Conservation (phyloP, 2,329 filamentous ascomycete species). For the Huntiella abstrusa region DNA sequence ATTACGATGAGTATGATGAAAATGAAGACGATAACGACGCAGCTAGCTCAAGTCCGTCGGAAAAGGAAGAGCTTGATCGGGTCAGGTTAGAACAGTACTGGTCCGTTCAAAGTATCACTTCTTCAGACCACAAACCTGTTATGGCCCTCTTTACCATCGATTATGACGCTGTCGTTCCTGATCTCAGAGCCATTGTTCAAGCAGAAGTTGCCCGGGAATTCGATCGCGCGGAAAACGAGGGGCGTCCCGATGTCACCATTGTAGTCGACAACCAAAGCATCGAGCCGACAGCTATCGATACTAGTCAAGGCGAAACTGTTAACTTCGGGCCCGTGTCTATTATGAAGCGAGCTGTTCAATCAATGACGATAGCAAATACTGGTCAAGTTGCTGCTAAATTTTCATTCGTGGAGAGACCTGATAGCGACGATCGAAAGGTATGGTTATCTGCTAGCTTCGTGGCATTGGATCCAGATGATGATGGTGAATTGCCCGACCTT, state of each 20-base stretch:
- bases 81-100: conserved; percentile 50
- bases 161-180: conserved; percentile 72
- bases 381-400: conserved; percentile 64
- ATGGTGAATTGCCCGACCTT: conserved; percentile 18
- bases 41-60: background rate
- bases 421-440: conserved; percentile 24
- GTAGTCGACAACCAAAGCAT: conserved; percentile 48
- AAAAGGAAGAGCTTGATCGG: conserved; percentile 13
- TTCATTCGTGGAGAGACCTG: conserved; percentile 57
- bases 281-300: conserved; percentile 12
- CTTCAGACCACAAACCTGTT: conserved; percentile 90
- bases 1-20: conserved; percentile 10
- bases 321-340: conserved; percentile 64
- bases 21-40: conserved; percentile 1
- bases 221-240: conserved; percentile 82
- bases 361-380: conserved; percentile 80
- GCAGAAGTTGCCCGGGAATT: conserved; percentile 74
- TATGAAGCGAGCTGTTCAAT: conserved; percentile 42
- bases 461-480: conserved; percentile 21
- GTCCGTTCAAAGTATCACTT: conserved; percentile 74
- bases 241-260: conserved; percentile 62
- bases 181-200: conserved; percentile 67
- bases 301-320: conserved; percentile 35
- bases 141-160: conserved; percentile 65
- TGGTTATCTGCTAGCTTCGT: conserved; percentile 60